Conservation (phyloP, 192 early-diverging fungal genomes). For the Mortierella antarctica region DNA sequence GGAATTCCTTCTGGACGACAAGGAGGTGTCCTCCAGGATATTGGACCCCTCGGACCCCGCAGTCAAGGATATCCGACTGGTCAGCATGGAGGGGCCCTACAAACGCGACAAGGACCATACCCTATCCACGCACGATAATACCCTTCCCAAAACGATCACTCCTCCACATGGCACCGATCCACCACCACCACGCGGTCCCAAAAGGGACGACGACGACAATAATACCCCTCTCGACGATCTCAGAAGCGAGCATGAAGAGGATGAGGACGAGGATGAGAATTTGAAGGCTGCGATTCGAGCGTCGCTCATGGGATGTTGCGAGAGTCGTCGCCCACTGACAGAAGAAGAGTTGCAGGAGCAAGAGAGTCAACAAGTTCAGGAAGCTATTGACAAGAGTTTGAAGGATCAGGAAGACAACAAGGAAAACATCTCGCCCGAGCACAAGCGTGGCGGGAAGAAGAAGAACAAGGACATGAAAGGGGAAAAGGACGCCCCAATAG, state of each 20-base stretch:
- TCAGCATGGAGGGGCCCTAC: no score
- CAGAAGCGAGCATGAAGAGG: not conserved
- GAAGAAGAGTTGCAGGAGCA: conserved; percentile 22
- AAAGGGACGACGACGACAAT: not conserved
- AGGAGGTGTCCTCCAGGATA: not conserved
- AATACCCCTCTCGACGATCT: not conserved
- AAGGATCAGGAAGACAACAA: conserved; percentile 34
- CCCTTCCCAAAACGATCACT: no score
- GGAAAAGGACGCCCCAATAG: not conserved
- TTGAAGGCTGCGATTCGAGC: conserved; percentile 27
- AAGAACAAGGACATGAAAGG: conserved; percentile 2
- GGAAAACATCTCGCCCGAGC: conserved; percentile 35
- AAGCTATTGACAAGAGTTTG: conserved; percentile 31
- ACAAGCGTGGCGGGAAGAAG: not conserved
- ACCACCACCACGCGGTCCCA: no score
- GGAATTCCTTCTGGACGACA: conserved; percentile 2
- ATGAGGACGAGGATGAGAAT: conserved; percentile 20
- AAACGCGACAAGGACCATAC: no score
- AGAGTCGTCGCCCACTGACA: not conserved
- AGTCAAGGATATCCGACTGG: no score
- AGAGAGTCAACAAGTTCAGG: conserved; percentile 16
- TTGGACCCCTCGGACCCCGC: not conserved
- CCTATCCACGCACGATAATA: no score
- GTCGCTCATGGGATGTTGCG: conserved; percentile 1
- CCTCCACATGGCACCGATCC: no score